Base-by-base conservation (phyloP, 2,329 filamentous ascomycete genomes). In the Apiospora malaysiana region DNA sequence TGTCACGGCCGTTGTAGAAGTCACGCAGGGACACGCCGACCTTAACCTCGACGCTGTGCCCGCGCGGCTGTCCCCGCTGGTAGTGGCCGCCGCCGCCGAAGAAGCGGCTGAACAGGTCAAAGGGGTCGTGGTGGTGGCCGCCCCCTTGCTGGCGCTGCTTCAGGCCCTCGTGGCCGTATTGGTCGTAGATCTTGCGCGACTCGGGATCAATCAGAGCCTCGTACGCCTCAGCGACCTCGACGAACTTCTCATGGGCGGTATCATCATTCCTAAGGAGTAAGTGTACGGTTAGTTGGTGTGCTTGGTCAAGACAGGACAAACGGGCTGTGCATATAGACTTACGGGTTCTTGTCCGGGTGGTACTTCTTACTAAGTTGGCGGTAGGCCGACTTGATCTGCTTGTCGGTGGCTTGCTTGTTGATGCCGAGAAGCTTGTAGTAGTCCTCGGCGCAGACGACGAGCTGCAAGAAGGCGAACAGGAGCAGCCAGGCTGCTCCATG, bases 341-440 rank as follows among this genome's bases (percentile, higher is more conserved):
- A 96, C 92, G 95, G 94, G 78, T 98, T 98, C 88, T 99, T 99
- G 83, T 99, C 96, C 4, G 96, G 96, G 79, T 99, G 96, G 81
- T 89, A 98, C 81, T 97, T 97, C 83, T 98, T 98, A 85, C 93
- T 97, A 14, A 99, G 87, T 72, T 90, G 91, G 72, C 95, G 90
- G 83, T 99, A 99, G 27, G 96, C 95, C 65, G 93, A 93, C 83
- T 99, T 99, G 80, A 99, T 92, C 77, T 98, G 92, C 78, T 91
- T 91, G 69, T 97, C 94, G 66, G 90, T 91, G 21, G 95, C 95
- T 72, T 91, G 86, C 78, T 90, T 94, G 78, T 92, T 89, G 74
- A 99, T 84, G 70, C 93, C 94, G 37, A 99, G 89, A 71, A 97
- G 84, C 90, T 97, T 68, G 32, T 69, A 69, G 79, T 91, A 95